These are phyloP conservation scores for Coniferiporia sulphurascens DNA, from an alignment of 1,284 basidiomycete species.

Conservation along the genomic window DNA sequence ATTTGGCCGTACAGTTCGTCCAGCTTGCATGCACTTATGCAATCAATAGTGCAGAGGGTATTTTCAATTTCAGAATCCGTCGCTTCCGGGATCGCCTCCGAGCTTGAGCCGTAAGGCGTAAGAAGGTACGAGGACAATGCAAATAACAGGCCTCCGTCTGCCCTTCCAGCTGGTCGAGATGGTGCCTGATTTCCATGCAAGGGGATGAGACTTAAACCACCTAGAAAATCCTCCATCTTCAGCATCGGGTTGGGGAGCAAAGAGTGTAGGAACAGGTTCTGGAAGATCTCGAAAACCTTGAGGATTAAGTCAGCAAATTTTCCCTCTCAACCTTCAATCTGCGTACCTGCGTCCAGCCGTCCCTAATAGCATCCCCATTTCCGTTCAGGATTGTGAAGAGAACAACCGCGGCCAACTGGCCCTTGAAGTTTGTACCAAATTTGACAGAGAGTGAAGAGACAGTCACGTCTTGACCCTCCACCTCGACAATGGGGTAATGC, in stretches of 20 bases:
- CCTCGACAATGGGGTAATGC: conserved; percentile 86
- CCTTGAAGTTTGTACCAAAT: conserved; percentile 95
- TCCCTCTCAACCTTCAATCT: conserved; percentile 19
- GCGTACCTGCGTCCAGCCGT: conserved; percentile 86
- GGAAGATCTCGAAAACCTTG: conserved; percentile 97
- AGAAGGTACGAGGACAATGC: conserved; percentile 95
- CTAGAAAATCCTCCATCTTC: conserved; percentile 97
- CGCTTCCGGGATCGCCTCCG: conserved; percentile 75
- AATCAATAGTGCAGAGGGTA: conserved; percentile 93
- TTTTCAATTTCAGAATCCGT: conserved; percentile 90
- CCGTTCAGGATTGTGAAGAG: conserved; percentile 98
- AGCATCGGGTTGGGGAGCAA: conserved; percentile 84
- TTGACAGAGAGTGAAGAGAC: conserved; percentile 90
- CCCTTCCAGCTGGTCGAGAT: conserved; percentile 57
- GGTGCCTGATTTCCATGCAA: conserved; percentile 74
- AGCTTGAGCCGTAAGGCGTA: conserved; percentile 81
- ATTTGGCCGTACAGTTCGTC: conserved; percentile 95
- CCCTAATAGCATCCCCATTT: conserved; percentile 90
- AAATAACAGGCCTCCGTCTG: conserved; percentile 88
- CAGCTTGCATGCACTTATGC: conserved; percentile 88
- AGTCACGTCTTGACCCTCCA: conserved; percentile 87
- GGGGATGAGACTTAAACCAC: conserved; percentile 85
- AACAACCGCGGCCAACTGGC: conserved; percentile 95
- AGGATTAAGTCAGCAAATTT: conserved; percentile 6
- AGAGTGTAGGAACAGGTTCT: conserved; percentile 92